These are phyloP conservation scores for Lathyrus sativus DNA, from an alignment of 306 rosid species.

Conservation along the genomic window DNA sequence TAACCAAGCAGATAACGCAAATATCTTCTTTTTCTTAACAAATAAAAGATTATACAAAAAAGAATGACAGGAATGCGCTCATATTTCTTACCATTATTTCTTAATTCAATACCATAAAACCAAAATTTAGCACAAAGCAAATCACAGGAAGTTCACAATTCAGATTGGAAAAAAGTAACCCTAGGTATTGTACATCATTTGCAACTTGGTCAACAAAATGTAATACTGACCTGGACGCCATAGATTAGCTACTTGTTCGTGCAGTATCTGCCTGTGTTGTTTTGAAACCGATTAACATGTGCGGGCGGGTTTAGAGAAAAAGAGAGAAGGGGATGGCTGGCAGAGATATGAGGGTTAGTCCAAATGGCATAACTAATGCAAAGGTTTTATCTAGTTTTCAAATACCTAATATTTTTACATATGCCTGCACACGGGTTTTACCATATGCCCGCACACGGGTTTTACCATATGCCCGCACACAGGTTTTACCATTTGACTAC, in stretches of 20 bases:
- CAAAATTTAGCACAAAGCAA: slow-evolving; percentile 12
- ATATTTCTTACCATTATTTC: neutral
- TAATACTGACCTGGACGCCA: slow-evolving; percentile 14
- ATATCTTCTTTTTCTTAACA: slow-evolving; percentile 2
- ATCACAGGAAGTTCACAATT: neutral
- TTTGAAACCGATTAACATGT: neutral
- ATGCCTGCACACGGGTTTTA: neutral
- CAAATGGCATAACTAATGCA: neutral
- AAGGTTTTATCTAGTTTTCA: neutral
- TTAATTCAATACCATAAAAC: slow-evolving; percentile 13
- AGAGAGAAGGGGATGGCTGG: neutral
- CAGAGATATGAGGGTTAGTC: neutral
- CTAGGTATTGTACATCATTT: slow-evolving; percentile 8
- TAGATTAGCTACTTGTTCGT: neutral
- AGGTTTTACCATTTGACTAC: slow-evolving; percentile 2
- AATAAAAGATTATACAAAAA: neutral
- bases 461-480: neutral
- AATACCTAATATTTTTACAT: slow-evolving; percentile 2
- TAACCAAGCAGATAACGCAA: slow-evolving; percentile 14
- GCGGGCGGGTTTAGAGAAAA: neutral
- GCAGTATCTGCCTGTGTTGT: slow-evolving; percentile 2
- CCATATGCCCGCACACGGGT: neutral
- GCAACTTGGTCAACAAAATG: neutral
- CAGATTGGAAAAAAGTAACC: neutral
- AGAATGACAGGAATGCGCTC: neutral